Evolutionary conservation across 306 rosid species (phyloP), one percentile per base, ranked within the genome.

Genomic region (Cucurbita argyrosperma): DNA sequence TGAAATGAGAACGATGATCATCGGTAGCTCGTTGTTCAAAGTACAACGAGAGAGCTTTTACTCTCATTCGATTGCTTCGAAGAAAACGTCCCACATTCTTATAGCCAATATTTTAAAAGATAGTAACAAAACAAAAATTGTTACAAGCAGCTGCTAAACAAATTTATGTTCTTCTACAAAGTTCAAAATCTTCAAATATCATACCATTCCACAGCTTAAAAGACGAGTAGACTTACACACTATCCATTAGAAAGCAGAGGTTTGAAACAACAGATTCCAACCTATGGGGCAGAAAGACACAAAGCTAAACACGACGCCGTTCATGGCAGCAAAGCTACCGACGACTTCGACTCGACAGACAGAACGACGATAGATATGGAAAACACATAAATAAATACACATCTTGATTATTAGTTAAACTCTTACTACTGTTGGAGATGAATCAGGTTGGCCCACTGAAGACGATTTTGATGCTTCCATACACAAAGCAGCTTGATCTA

Each of bases 1-100:
- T 71, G 97, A 90, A 90, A 82, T 94, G 76, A 84, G 98, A 87
- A 86, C 97, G 81, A 87, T 94, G 87, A 89, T 94, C 61, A 93
- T 93, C 40, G 98, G 94, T 47, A 95, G 98, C 8, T 93, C 85
- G 51, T 96, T 93, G 78, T 84, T 89, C 74, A 93, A 93, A 80
- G 92, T 84, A 74, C 87, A 87, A 59, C 87, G 56, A 83, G 75
- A 76, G 69, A 8, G 23, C 65, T 23, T 13, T 40, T 4, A 57
- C 35, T 15, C 38, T 15, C 38, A 50, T 54, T 37, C 76, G 4
- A 21, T 67, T 23, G 56, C 57, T 46, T 23, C 19, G 45, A 2
- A 45, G 73, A 23, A 7, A 21, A 45, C 73, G 47, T 11, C 42
- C 73, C 42, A 67, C 55, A 10, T 51, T 51, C 55, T 15, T 0